Percentiles rank a stretch among this genome's conserved stretches.
Evolutionary conservation across 805 yeast species (phyloP).

Genomic region (Sugiyamaella lignohabitans): DNA sequence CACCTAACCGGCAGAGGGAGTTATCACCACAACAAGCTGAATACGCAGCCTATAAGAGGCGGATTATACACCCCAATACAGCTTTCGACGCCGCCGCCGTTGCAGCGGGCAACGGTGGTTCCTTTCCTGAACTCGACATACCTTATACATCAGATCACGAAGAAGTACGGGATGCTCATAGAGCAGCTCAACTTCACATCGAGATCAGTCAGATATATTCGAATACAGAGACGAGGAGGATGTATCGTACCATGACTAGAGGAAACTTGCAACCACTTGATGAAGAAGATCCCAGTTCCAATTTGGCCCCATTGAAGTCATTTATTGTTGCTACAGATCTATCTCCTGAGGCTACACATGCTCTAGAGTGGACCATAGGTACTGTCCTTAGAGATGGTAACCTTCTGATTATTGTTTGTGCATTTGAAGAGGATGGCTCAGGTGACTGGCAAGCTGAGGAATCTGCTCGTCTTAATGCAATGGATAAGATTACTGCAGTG

Average conservation of each 20-base stretch:
- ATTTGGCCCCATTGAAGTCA: constrained; percentile 36
- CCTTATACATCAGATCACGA: constrained; percentile 66
- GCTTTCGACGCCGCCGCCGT: constrained; percentile 31
- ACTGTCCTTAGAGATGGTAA: constrained; percentile 77
- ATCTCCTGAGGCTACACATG: constrained; percentile 74
- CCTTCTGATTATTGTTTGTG: constrained; percentile 60
- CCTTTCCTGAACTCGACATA: constrained; percentile 27
- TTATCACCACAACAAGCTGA: constrained; percentile 37
- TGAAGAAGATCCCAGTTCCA: constrained; percentile 18
- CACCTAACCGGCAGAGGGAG: constrained; percentile 8
- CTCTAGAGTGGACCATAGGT: constrained; percentile 85
- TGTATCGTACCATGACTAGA: constrained; percentile 62
- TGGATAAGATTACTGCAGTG: constrained; percentile 39
- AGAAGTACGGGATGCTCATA: constrained; percentile 54
- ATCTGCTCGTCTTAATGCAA: constrained; percentile 37
- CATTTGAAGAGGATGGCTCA: constrained; percentile 29
- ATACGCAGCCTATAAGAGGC: constrained; percentile 52
- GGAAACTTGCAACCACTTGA: constrained; percentile 53
- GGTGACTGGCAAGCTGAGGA: constrained; percentile 26
- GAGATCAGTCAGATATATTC: constrained; percentile 51
- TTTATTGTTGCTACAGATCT: constrained; percentile 76
- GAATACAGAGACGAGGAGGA: constrained; percentile 47
- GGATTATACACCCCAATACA: constrained; percentile 54
- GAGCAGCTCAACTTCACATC: constrained; percentile 49
- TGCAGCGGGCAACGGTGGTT: constrained; percentile 13